Evolutionary conservation across 768 basidiomycete species (phyloP), one percentile per base, ranked within the genome.

Genomic region (Naganishia friedmannii): DNA sequence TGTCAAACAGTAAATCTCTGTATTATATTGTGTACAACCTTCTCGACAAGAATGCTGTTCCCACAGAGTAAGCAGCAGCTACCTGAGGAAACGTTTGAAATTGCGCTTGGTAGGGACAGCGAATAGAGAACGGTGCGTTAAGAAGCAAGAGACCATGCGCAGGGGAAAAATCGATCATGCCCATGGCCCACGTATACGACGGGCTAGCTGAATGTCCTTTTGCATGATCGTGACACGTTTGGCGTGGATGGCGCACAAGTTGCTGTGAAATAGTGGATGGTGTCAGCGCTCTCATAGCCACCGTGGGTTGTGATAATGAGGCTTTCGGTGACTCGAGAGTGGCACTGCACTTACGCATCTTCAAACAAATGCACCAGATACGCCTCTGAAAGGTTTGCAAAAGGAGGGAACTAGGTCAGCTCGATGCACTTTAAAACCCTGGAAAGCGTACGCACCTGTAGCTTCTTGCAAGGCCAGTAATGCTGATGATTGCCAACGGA

Each of bases 161-260:
- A 5, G n/a, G 31, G n/a, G 21, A 26, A 12, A 51, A n/a, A 9
- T 8, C 39, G 23, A 46, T 31, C 78, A 77, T 45, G 65, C 88
- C 89, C 90, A 93, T 55, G 89, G 88, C 3, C 95, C 95, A 58
- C 95, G 87, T 84, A 98, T 93, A 73, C 96, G 87, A 67, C 96
- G 86, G 28, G 96, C 96, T 65, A 99, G 88, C 77, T 97, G 95
- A 69, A 99, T 94, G 76, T 99, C 96, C 65, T 90, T 86, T 68
- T 93, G 92, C 94, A 97, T 97, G 75, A 97, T 89, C 6, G 95
- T 99, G 5, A 98, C 95, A 75, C 95, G 89, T 82, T 95, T 97
- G 19, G 95, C 95, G 77, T 98, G 95, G 74, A 99, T 91, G 7
- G 95, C 94, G 77, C 96, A 99, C 39, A 96, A 84, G 80, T 97